Evolutionary conservation across 495 filamentous ascomycete genomes (phyloP).

Genomic region (Hyphodiscus hymeniophilus): DNA sequence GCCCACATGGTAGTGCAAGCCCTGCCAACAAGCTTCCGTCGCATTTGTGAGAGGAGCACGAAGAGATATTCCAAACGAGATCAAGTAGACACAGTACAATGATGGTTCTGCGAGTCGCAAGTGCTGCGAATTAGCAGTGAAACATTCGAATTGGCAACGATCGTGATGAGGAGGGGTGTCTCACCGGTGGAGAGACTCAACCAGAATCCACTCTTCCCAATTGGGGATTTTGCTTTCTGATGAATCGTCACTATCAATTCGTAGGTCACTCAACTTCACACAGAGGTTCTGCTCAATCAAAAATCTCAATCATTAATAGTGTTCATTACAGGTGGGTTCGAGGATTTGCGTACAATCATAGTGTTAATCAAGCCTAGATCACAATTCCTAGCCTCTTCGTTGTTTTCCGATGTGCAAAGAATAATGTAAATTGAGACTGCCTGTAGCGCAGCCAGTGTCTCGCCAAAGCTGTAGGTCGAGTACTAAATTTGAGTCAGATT

Average conservation of each 20-base stretch:
- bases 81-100: slow-evolving; percentile 4
- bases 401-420: slow-evolving; percentile 1
- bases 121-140: background rate
- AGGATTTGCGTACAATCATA: slow-evolving; percentile 4
- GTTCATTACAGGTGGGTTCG: background rate
- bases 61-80: slow-evolving; percentile 7
- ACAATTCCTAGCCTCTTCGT: slow-evolving; percentile 3
- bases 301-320: background rate
- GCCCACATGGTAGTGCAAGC: background rate
- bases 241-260: background rate
- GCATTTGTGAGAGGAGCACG: background rate
- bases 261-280: background rate
- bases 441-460: slow-evolving; percentile 8
- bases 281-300: slow-evolving; percentile 1
- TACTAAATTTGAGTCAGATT: background rate
- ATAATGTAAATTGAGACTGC: slow-evolving; percentile 10
- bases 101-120: slow-evolving; percentile 7
- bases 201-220: slow-evolving; percentile 9
- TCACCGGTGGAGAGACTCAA: slow-evolving; percentile 9
- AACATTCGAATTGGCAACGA: background rate
- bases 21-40: background rate
- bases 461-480: background rate
- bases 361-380: slow-evolving; percentile 7
- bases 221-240: background rate
- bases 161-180: background rate